Conservation (phyloP, 345 rosid species). For the Citrus reticulata region DNA sequence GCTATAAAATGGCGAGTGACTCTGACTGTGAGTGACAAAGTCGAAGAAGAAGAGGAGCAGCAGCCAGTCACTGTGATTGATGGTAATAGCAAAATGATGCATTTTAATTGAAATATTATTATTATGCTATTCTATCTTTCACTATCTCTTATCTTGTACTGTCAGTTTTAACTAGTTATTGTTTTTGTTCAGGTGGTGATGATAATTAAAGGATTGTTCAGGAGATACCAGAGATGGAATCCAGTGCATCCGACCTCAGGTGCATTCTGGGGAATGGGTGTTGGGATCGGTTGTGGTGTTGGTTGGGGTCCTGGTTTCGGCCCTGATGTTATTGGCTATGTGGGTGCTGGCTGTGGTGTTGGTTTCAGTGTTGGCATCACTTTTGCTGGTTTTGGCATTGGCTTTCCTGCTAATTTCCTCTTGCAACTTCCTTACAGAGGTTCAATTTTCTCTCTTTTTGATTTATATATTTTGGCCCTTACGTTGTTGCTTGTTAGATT, state of each 20-base stretch:
- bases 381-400: constrained; percentile 77
- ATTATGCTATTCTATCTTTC: background rate
- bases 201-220: constrained; percentile 76
- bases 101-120: background rate
- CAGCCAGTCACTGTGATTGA: background rate
- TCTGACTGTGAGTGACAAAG: background rate
- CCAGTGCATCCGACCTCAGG: constrained; percentile 91
- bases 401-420: constrained; percentile 75
- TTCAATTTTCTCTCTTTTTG: constrained; percentile 7
- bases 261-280: constrained; percentile 95
- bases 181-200: constrained; percentile 38
- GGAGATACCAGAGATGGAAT: constrained; percentile 85
- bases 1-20: background rate
- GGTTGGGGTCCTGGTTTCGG: constrained; percentile 99
- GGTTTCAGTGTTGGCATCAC: constrained; percentile 93
- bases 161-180: background rate
- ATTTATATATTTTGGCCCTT: too few relatives aligned
- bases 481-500: too few relatives aligned
- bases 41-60: background rate
- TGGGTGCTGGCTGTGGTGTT: constrained; percentile 89
- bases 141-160: background rate
- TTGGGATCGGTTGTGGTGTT: constrained; percentile 87
- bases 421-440: constrained; percentile 56
- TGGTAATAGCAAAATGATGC: background rate
- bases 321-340: constrained; percentile 83